Conservation (phyloP, 2,329 filamentous ascomycete genomes). For the Microdochium bolleyi region DNA sequence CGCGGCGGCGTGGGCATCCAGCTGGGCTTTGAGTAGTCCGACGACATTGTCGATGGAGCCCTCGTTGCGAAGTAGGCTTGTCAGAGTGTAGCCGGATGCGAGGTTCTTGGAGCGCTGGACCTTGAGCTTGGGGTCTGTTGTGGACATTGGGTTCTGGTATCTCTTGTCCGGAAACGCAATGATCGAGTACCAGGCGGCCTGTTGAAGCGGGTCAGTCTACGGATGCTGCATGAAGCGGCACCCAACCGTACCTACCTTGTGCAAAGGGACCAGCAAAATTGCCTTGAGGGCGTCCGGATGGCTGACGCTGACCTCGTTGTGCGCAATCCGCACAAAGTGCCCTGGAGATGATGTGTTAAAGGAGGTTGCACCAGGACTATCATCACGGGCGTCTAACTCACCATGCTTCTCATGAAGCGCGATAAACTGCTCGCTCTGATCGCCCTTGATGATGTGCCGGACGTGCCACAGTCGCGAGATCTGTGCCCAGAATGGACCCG, state of each 20-base stretch:
- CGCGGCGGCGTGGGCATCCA: slow-evolving; percentile 9
- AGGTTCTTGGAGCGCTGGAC: slow-evolving; percentile 22
- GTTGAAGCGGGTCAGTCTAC: neutral
- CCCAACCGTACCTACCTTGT: slow-evolving; percentile 16
- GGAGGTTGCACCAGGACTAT: slow-evolving; percentile 30
- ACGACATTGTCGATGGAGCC: slow-evolving; percentile 8
- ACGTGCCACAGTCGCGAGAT: slow-evolving; percentile 31
- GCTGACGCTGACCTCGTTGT: slow-evolving; percentile 33
- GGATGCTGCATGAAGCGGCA: neutral
- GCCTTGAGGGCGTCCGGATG: slow-evolving; percentile 29
- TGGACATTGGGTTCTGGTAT: slow-evolving; percentile 29
- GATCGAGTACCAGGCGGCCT: slow-evolving; percentile 24
- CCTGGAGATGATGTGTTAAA: slow-evolving; percentile 24
- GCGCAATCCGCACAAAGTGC: slow-evolving; percentile 31
- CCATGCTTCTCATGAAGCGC: slow-evolving; percentile 28
- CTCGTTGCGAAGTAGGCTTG: slow-evolving; percentile 16
- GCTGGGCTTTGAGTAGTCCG: slow-evolving; percentile 8
- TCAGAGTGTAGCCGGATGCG: slow-evolving; percentile 21
- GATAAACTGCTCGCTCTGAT: slow-evolving; percentile 26
- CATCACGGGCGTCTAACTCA: slow-evolving; percentile 12
- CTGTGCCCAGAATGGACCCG: slow-evolving; percentile 30
- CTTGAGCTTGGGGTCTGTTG: slow-evolving; percentile 24
- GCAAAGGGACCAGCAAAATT: slow-evolving; percentile 22
- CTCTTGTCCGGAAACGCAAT: slow-evolving; percentile 28
- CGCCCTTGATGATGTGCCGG: slow-evolving; percentile 24